phyloP scores from a whole-genome alignment of 108 stramenopile species.

The Cyclotella baltica region DNA sequence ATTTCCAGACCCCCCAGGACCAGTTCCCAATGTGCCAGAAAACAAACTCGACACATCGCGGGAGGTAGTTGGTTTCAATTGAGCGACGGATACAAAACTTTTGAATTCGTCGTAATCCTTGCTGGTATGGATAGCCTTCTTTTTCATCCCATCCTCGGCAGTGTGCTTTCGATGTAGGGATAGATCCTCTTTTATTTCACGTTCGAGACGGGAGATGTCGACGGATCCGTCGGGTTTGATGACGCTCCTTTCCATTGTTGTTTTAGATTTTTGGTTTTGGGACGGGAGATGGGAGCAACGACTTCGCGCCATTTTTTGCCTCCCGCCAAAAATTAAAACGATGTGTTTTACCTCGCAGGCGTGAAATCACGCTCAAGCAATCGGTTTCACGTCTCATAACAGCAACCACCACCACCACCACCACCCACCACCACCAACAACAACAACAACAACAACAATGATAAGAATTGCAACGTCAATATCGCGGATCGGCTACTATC shows the following conservation, averaged over 20 bases:
- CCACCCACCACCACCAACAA: too few relatives aligned
- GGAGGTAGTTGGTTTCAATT: constrained; percentile 42
- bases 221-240: constrained; percentile 37
- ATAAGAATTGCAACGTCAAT: too few relatives aligned
- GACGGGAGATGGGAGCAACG: not conserved
- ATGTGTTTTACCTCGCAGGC: too few relatives aligned
- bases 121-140: constrained; percentile 45
- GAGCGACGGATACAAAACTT: constrained; percentile 49
- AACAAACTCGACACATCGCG: constrained; percentile 48
- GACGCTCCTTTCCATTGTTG: constrained; percentile 20
- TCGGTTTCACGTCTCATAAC: too few relatives aligned
- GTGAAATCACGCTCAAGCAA: too few relatives aligned
- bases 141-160: constrained; percentile 54
- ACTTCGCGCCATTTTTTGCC: not conserved
- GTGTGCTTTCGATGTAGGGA: constrained; percentile 24
- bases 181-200: constrained; percentile 44
- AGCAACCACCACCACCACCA: too few relatives aligned
- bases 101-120: constrained; percentile 46
- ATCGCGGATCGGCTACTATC: too few relatives aligned
- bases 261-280: not conserved
- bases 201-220: constrained; percentile 35
- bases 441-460: too few relatives aligned
- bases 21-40: constrained; percentile 26
- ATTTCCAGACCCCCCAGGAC: constrained; percentile 4
- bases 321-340: too few relatives aligned